Base-by-base conservation (phyloP, 1,284 basidiomycete species). In the Takashimella koratensis region DNA sequence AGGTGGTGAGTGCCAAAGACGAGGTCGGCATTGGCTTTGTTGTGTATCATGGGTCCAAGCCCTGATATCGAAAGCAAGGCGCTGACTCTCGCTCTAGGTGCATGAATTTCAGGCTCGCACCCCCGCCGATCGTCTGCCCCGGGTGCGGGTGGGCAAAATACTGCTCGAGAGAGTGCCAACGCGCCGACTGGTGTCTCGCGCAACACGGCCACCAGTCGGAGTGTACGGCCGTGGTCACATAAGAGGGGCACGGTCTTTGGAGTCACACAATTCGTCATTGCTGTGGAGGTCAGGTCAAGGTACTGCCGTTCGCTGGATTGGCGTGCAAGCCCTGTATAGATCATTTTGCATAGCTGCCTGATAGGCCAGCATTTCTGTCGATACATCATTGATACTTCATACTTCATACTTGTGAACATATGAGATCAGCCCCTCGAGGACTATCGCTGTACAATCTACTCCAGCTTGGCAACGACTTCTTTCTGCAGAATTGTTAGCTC, bases 91-190 rank as follows among this genome's bases (percentile, higher is more conserved):
- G n/a, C 21, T 41, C 16, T 47, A 70, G 67, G 67, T 74, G 73
- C 54, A 54, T 68, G 53, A 71, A 72, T 52, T 62, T 64, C 45
- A 53, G 64, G 20, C 43, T 59, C 2, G 44, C 51, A 3, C 44
- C 53, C 4, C 63, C 67, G 0, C 51, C 52, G 0, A 43, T 64
- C 2, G n/a, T 41, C 5, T 73, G 73, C 46, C 16, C 30, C 3
- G 21, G 52, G 3, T 75, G 73, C 48, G 59, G 64, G 11, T 75
- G 71, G 71, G 73, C 70, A 13, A 65, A 60, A 49, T 75, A 75
- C 56, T 75, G 73, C 59, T 72, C 70, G 16, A 54, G 67, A 19
- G 68, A 71, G 47, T 75, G 73, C 55, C 70, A 70, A 56, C 48
- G 60, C 16, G 73, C 73, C 6, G 71, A 75, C 52, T 73, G 71